A percentile compares a stretch with the other conserved stretches of the same genome.
These are phyloP conservation scores for Galeopsis tetrahit DNA, from an alignment of 257 asterid genomes.

Conservation along the genomic window DNA sequence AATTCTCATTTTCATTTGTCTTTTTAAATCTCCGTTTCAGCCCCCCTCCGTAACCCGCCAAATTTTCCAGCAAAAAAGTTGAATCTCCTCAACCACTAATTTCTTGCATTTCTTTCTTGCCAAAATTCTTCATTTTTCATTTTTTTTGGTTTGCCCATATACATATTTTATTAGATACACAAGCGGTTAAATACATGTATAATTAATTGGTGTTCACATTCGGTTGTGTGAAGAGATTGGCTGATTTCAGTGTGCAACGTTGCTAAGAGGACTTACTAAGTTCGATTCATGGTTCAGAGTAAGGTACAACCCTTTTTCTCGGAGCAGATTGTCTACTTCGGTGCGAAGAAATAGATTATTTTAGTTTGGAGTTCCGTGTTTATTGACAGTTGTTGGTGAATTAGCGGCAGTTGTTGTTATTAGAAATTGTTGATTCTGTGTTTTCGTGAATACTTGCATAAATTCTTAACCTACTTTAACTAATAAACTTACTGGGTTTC, in stretches of 20 bases:
- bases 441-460: constrained; percentile 28
- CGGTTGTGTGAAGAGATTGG: constrained; percentile 34
- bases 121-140: constrained; percentile 12
- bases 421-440: constrained; percentile 32
- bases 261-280: constrained; percentile 30
- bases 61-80: constrained; percentile 27
- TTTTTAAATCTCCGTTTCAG: constrained; percentile 21
- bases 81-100: constrained; percentile 34
- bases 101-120: constrained; percentile 18
- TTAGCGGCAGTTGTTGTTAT: constrained; percentile 23
- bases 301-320: constrained; percentile 21
- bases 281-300: constrained; percentile 30
- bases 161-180: not conserved
- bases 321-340: not conserved
- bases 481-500: constrained; percentile 13
- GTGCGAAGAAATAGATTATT: constrained; percentile 23
- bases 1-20: constrained; percentile 13
- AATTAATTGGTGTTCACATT: constrained; percentile 24
- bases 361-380: constrained; percentile 30
- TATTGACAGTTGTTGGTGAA: constrained; percentile 23
- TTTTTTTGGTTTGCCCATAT: not conserved
- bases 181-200: not conserved
- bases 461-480: constrained; percentile 6
- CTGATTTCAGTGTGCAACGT: constrained; percentile 30
- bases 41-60: constrained; percentile 40